A percentile compares a stretch with the other conserved stretches of the same genome.
These are phyloP conservation scores for Monilinia fructicola DNA, from an alignment of 2,329 filamentous ascomycete genomes.

Conservation along the genomic window DNA sequence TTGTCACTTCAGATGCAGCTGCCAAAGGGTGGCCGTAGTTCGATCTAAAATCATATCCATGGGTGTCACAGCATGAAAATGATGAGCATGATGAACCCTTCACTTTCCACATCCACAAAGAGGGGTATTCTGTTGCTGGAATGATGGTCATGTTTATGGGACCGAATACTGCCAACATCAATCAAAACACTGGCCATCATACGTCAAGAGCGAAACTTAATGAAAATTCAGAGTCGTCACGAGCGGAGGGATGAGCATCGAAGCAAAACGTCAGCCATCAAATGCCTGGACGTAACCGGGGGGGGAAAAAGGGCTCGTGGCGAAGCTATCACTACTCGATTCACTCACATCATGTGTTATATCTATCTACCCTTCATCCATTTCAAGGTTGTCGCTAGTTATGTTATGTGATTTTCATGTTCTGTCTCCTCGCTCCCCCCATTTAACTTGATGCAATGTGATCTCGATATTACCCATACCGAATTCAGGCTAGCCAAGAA, in stretches of 20 bases:
- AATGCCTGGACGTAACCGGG: conserved; percentile 9
- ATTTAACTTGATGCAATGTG: conserved; percentile 14
- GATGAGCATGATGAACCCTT: conserved; percentile 14
- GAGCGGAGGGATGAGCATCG: conserved; percentile 17
- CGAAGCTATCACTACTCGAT: conserved; percentile 12
- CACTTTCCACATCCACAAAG: neutral
- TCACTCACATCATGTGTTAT: conserved; percentile 13
- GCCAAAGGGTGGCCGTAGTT: conserved; percentile 19
- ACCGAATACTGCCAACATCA: conserved; percentile 12
- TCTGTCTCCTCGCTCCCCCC: neutral
- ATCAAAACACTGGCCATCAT: conserved; percentile 20
- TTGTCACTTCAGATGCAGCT: conserved; percentile 10
- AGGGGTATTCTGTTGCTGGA: conserved; percentile 16
- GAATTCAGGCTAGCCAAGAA: conserved; percentile 3
- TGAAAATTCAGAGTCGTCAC: conserved; percentile 13
- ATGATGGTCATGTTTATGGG: conserved; percentile 7
- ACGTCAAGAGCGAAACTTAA: conserved; percentile 8
- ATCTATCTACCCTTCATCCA: conserved; percentile 11
- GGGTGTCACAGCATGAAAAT: conserved; percentile 20
- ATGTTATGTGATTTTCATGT: neutral
- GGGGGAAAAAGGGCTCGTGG: conserved; percentile 14
- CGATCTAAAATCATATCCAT: conserved; percentile 12
- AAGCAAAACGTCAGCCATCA: conserved; percentile 11
- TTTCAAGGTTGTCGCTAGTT: conserved; percentile 12
- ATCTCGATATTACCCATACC: conserved; percentile 14